Percentiles rank a stretch among this genome's conserved stretches.
Evolutionary conservation across 140 eudicot genomes (phyloP).

Genomic region (Cichorium intybus): DNA sequence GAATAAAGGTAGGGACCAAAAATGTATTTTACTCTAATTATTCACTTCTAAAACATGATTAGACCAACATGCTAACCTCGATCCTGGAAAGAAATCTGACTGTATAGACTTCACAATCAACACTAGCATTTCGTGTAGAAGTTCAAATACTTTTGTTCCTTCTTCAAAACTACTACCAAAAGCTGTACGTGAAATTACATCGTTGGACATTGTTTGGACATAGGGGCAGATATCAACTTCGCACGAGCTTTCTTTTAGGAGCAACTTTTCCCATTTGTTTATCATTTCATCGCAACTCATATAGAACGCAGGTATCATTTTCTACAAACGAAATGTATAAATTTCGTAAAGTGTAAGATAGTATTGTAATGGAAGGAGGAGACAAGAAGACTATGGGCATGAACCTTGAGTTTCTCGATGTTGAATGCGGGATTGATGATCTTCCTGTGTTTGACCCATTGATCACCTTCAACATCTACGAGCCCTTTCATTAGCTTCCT

Average conservation of each 20-base stretch:
- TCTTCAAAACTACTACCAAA: constrained; percentile 9
- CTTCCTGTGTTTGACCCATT: constrained; percentile 20
- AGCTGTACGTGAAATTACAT: constrained; percentile 11
- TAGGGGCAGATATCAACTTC: constrained; percentile 19
- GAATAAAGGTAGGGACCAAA: too few species aligned
- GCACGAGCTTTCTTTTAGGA: neutral
- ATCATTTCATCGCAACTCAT: constrained; percentile 12
- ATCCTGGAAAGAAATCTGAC: constrained; percentile 12
- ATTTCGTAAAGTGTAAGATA: neutral
- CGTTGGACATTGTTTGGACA: constrained; percentile 3
- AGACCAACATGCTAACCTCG: neutral
- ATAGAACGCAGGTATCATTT: constrained; percentile 14
- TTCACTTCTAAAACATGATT: neutral
- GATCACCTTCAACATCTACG: constrained; percentile 1
- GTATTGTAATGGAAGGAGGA: neutral
- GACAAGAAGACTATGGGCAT: neutral
- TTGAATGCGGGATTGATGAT: constrained; percentile 25
- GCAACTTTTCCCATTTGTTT: constrained; percentile 11
- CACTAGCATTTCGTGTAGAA: constrained; percentile 12
- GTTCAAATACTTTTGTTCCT: constrained; percentile 15
- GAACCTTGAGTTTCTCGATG: constrained; percentile 23
- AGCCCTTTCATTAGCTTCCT: constrained; percentile 14
- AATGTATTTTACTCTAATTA: too few species aligned
- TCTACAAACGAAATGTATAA: neutral
- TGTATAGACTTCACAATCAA: neutral